Evolutionary conservation across 202 grass and related monocot genomes (phyloP).

Genomic region (Zizania palustris): DNA sequence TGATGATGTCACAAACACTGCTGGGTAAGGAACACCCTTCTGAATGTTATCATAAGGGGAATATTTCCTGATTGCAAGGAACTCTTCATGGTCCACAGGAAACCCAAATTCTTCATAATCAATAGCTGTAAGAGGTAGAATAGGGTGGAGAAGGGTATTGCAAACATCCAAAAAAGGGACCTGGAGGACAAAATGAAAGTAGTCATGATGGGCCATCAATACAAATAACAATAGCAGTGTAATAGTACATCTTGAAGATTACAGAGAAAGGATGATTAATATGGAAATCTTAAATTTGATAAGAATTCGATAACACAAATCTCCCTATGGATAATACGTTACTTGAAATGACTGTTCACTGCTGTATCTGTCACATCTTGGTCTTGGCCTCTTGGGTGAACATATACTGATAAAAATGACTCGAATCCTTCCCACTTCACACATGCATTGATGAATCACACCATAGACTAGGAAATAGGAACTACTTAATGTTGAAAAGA

Average conservation of each 20-base stretch:
- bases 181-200: constrained; percentile 45
- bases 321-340: constrained; percentile 9
- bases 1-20: constrained; percentile 91
- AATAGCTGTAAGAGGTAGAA: constrained; percentile 87
- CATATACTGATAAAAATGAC: neutral
- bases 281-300: neutral
- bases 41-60: constrained; percentile 97
- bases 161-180: constrained; percentile 96
- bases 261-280: constrained; percentile 16
- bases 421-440: neutral
- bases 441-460: neutral
- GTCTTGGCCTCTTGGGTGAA: neutral
- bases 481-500: neutral
- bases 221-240: constrained; percentile 25
- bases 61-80: constrained; percentile 86
- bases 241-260: constrained; percentile 24
- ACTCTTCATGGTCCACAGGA: constrained; percentile 86
- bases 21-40: constrained; percentile 81
- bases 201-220: constrained; percentile 10
- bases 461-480: neutral
- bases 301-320: constrained; percentile 30
- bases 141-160: constrained; percentile 86
- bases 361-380: neutral
- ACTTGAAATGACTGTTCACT: constrained; percentile 30
- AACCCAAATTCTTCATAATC: constrained; percentile 98